These are phyloP conservation scores for Lentinula sp. DNA, from an alignment of 768 basidiomycete species.

Conservation along the genomic window DNA sequence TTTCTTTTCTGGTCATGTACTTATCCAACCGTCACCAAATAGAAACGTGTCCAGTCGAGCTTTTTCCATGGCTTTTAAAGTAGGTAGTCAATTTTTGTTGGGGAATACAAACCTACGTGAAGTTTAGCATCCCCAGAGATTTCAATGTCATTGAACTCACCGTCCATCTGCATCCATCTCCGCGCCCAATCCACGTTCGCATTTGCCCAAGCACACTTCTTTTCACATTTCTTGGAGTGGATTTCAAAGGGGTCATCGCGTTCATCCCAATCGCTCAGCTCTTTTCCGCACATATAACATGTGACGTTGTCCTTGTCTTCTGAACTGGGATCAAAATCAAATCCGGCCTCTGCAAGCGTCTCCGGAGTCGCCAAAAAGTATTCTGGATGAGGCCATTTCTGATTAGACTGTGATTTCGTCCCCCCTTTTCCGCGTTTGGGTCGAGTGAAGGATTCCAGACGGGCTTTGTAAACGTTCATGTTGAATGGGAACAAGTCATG, in stretches of 20 bases:
- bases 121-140: background rate
- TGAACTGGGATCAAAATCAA: conserved; percentile 70
- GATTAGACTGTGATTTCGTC: conserved; percentile 34
- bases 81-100: conserved; percentile 59
- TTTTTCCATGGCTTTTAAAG: conserved; percentile 62
- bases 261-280: conserved; percentile 79
- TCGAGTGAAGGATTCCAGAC: conserved; percentile 66
- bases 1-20: conserved; percentile 52
- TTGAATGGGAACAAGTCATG: conserved; percentile 5
- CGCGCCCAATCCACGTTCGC: conserved; percentile 58
- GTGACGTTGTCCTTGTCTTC: conserved; percentile 69
- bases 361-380: conserved; percentile 64
- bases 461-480: conserved; percentile 51
- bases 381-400: conserved; percentile 79
- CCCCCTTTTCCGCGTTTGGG: conserved; percentile 54
- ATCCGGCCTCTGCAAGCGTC: conserved; percentile 82
- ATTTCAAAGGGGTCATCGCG: conserved; percentile 84
- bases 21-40: conserved; percentile 50
- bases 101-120: conserved; percentile 48
- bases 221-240: conserved; percentile 65
- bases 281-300: conserved; percentile 81
- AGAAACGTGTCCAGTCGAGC: conserved; percentile 65
- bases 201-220: conserved; percentile 73
- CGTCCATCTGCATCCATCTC: conserved; percentile 54
- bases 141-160: conserved; percentile 28